phyloP scores from a whole-genome alignment of 768 basidiomycete species.

The Gyrodon lividus region DNA sequence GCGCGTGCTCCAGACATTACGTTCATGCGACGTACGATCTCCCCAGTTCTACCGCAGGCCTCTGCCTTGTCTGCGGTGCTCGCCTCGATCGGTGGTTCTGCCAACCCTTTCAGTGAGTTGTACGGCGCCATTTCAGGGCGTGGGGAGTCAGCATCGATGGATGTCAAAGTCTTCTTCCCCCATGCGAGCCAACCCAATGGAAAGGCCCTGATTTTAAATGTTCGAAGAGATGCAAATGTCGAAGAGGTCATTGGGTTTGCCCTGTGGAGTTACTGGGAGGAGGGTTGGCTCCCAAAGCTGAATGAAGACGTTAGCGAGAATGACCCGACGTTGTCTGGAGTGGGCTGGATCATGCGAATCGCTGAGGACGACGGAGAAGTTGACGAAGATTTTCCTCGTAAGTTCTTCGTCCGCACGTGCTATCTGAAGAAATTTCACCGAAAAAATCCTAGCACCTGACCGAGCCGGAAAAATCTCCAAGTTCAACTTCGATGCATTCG shows the following conservation, averaged over 20 bases:
- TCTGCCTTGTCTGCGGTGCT: constrained; percentile 78
- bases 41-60: constrained; percentile 40
- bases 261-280: constrained; percentile 92
- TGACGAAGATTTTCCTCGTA: constrained; percentile 97
- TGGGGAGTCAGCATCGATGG: constrained; percentile 58
- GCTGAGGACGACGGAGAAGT: constrained; percentile 98
- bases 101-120: constrained; percentile 86
- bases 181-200: constrained; percentile 61
- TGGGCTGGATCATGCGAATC: constrained; percentile 91
- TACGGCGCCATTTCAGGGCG: constrained; percentile 86
- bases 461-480: constrained; percentile 80
- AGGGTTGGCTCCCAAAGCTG: constrained; percentile 74
- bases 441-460: constrained; percentile 72
- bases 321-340: constrained; percentile 68
- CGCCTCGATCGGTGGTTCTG: constrained; percentile 55
- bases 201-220: constrained; percentile 67
- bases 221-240: constrained; percentile 84
- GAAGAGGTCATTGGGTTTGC: constrained; percentile 96
- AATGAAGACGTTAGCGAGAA: constrained; percentile 64
- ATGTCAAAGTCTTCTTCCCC: constrained; percentile 83
- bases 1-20: constrained; percentile 28
- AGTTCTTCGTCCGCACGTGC: constrained; percentile 28
- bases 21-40: constrained; percentile 55
- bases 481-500: constrained; percentile 89
- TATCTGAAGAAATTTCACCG: not conserved